A percentile compares a stretch with the other conserved stretches of the same genome.
Evolutionary conservation across 805 yeast species (phyloP).

Genomic region (Candida lessepsii): DNA sequence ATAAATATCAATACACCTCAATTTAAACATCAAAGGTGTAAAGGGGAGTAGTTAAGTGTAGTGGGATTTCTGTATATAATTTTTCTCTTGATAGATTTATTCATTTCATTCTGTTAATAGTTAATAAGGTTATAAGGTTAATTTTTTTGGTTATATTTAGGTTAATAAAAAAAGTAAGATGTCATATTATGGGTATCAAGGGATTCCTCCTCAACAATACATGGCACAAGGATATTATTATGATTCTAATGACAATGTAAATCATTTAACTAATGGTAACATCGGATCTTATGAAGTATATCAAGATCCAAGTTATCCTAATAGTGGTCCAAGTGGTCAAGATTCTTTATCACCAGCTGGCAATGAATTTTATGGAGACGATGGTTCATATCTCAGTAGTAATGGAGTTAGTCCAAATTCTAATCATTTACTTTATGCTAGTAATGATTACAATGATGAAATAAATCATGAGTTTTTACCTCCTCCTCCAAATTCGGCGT

Average conservation of each 20-base stretch:
- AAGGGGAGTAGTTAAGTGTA: neutral
- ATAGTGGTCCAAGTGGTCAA: slow-evolving; percentile 3
- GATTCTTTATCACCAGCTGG: slow-evolving; percentile 15
- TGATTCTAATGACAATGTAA: slow-evolving; percentile 13
- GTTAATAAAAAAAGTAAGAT: slow-evolving; percentile 15
- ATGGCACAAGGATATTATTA: slow-evolving; percentile 37
- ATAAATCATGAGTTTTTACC: slow-evolving; percentile 1
- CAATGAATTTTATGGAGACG: slow-evolving; percentile 26
- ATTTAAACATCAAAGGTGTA: too few species aligned
- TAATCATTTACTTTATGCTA: slow-evolving; percentile 9
- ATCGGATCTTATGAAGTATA: slow-evolving; percentile 11
- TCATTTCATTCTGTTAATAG: slow-evolving; percentile 8
- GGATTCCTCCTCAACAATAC: slow-evolving; percentile 33
- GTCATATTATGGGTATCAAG: slow-evolving; percentile 44
- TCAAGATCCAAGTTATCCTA: slow-evolving; percentile 7
- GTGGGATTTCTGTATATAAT: slow-evolving; percentile 3
- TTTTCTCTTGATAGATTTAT: slow-evolving; percentile 8
- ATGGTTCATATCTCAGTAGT: slow-evolving; percentile 18
- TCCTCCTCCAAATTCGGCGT: neutral
- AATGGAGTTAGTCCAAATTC: slow-evolving; percentile 13
- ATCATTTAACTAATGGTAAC: neutral
- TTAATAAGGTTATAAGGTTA: slow-evolving; percentile 1
- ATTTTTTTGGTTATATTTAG: neutral
- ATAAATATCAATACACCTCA: too few species aligned
- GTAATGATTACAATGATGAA: neutral